Evolutionary conservation across 192 early-diverging fungal genomes (phyloP), one percentile per base, ranked within the genome.

Genomic region (Umbelopsis sp.): DNA sequence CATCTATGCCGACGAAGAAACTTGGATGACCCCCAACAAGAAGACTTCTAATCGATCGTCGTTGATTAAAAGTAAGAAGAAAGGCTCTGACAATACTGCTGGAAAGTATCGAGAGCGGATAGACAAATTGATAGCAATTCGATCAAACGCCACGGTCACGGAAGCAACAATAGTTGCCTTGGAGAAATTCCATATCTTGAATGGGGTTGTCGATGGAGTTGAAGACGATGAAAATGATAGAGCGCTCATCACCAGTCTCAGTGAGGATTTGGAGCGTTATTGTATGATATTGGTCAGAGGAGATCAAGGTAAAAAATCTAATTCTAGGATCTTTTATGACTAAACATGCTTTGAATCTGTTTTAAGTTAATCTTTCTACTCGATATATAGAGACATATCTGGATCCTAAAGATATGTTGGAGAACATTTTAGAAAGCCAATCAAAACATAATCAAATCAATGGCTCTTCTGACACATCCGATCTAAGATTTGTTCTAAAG

Each of bases 101-200:
- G 30, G 55, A 10, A 61, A 61, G 33, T 61, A 61, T 35, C 50
- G 37, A 35, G 72, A 74, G 18, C 67, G 72, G 21, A 80, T 80
- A 30, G 78, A 80, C 55, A 80, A 80, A 51, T 22, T 80, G 71
- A 61, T 86, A 1, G 77, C 84, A 0, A 74, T 84, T 50, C 74
- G 75, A 2, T 70, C 84, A 2, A 72, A 52, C 1, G 74, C 81
- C 18, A 82, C 78, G 10, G 80, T 84, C 30, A 73, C 80, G 4
- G 82, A 85, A 33, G 74, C 84, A 18, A 79, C 82, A 16, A 66
- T 73, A 27, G 78, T 80, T 65, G 73, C 81, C 0, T 46, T 86
- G 5, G 85, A 88, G 11, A 85, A 79, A n/a, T 81, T 88, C 49
- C 79, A 78, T 48, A 78, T 88, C 13, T 46, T 69, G 3, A 65